Evolutionary conservation across 1,284 basidiomycete genomes (phyloP).

Genomic region (Cerioporus squamosus): DNA sequence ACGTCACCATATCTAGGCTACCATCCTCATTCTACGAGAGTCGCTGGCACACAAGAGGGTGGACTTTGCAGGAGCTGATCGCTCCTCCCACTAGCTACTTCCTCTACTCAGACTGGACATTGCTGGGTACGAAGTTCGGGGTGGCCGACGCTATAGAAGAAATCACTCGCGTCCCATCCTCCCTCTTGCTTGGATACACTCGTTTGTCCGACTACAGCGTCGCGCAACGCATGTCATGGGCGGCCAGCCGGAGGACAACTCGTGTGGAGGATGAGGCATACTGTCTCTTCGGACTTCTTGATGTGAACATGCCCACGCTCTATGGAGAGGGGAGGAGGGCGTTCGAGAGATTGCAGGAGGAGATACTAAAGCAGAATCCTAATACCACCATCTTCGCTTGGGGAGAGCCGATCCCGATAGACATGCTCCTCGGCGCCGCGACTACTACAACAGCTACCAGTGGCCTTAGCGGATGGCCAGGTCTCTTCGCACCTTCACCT

Average conservation of each 20-base stretch:
- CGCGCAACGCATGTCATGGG: slow-evolving; percentile 3
- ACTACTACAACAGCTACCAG: too few relatives aligned
- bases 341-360: not conserved
- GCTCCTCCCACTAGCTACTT: too few relatives aligned
- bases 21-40: not conserved
- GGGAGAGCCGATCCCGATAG: not conserved
- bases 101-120: too few relatives aligned
- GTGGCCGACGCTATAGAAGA: not conserved
- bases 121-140: not conserved
- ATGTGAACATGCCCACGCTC: not conserved
- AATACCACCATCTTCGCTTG: slow-evolving; percentile 3
- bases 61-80: not conserved
- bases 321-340: slow-evolving; percentile 1
- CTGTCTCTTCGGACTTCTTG: not conserved
- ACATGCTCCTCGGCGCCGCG: too few relatives aligned
- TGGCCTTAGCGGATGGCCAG: too few relatives aligned
- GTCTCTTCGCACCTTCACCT: too few relatives aligned
- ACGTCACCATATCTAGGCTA: not conserved
- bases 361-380: not conserved
- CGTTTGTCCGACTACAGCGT: not conserved
- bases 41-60: slow-evolving; percentile 5
- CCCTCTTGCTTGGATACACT: not conserved
- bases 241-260: not conserved
- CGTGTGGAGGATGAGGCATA: not conserved
- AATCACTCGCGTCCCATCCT: not conserved